A percentile compares a stretch with the other conserved stretches of the same genome.
phyloP scores from a whole-genome alignment of 1,139 yeast species.

The Suhomyces bokatorum region DNA sequence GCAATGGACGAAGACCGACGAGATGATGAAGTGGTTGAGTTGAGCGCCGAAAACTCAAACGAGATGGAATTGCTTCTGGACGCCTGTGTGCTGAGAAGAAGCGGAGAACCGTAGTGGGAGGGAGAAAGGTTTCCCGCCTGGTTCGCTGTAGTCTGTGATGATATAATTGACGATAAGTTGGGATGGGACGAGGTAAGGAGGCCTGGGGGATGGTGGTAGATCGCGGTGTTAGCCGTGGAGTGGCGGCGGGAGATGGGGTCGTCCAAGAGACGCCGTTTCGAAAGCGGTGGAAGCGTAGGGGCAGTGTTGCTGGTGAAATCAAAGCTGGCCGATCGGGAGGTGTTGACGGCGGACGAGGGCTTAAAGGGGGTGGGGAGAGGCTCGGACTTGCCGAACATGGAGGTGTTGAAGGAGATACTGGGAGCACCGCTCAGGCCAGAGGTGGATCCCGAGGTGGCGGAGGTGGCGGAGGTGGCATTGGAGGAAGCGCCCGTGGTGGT shows the following conservation, averaged over 20 bases:
- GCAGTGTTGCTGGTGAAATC: slow-evolving; percentile 24
- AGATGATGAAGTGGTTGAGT: slow-evolving; percentile 30
- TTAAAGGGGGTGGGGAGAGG: slow-evolving; percentile 9
- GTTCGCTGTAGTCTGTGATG: slow-evolving; percentile 4
- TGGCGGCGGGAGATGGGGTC: slow-evolving; percentile 20
- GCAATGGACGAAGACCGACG: slow-evolving; percentile 40
- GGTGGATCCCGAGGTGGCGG: neutral
- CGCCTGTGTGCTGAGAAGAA: slow-evolving; percentile 29
- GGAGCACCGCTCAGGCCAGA: neutral
- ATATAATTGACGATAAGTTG: slow-evolving; percentile 12
- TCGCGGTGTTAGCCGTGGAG: slow-evolving; percentile 16
- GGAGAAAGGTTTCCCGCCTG: slow-evolving; percentile 29
- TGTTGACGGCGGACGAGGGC: slow-evolving; percentile 14
- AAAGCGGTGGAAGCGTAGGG: slow-evolving; percentile 15
- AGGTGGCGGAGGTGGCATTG: slow-evolving; percentile 7
- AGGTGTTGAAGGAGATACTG: slow-evolving; percentile 38
- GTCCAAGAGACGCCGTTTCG: slow-evolving; percentile 19
- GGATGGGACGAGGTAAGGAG: slow-evolving; percentile 16
- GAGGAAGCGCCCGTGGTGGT: neutral
- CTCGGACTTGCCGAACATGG: slow-evolving; percentile 33
- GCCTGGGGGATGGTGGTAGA: slow-evolving; percentile 10
- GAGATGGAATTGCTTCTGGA: slow-evolving; percentile 42
- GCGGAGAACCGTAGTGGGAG: slow-evolving; percentile 33
- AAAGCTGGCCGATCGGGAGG: slow-evolving; percentile 35
- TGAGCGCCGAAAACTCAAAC: slow-evolving; percentile 32